Percentiles rank a stretch among this genome's conserved stretches.
Evolutionary conservation across 768 basidiomycete genomes (phyloP).

Genomic region (Boletus patriciae): DNA sequence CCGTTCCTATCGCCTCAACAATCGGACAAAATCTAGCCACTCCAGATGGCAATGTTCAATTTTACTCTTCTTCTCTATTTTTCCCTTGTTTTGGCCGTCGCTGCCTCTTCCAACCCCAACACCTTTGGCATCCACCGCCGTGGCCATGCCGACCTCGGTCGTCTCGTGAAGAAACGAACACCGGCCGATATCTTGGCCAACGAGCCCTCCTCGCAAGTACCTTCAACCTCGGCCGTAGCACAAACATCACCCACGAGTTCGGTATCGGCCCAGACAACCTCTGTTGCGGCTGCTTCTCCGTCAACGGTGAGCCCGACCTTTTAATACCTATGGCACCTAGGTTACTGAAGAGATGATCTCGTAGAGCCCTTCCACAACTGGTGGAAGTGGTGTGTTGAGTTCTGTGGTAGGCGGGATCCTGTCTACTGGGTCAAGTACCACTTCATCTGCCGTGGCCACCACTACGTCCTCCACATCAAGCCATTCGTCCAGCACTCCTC

Average conservation of each 20-base stretch:
- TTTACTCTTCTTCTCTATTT: constrained; percentile 66
- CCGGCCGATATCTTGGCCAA: constrained; percentile 20
- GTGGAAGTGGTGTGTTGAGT: constrained; percentile 6
- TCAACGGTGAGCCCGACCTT: constrained; percentile 21
- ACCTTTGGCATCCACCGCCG: constrained; percentile 45
- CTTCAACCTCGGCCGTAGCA: constrained; percentile 6
- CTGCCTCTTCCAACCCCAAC: constrained; percentile 47
- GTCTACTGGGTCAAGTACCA: constrained; percentile 18
- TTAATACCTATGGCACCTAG: not conserved
- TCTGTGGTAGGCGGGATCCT: constrained; percentile 10
- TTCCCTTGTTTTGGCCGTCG: constrained; percentile 52
- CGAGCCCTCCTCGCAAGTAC: too few species aligned
- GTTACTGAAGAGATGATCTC: constrained; percentile 2
- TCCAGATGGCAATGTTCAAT: constrained; percentile 52
- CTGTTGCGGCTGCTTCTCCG: constrained; percentile 16
- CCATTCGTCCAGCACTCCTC: constrained; percentile 14
- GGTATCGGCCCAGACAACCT: constrained; percentile 11
- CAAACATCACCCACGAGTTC: constrained; percentile 18
- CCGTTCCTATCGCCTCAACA: not conserved
- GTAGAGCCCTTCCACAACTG: constrained; percentile 17
- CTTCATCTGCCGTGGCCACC: constrained; percentile 20
- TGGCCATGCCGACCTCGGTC: constrained; percentile 58
- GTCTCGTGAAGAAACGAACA: constrained; percentile 68
- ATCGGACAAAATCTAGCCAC: not conserved
- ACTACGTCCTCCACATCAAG: constrained; percentile 17